Evolutionary conservation across 2,329 filamentous ascomycete genomes (phyloP).

Genomic region (Fusarium sp.): DNA sequence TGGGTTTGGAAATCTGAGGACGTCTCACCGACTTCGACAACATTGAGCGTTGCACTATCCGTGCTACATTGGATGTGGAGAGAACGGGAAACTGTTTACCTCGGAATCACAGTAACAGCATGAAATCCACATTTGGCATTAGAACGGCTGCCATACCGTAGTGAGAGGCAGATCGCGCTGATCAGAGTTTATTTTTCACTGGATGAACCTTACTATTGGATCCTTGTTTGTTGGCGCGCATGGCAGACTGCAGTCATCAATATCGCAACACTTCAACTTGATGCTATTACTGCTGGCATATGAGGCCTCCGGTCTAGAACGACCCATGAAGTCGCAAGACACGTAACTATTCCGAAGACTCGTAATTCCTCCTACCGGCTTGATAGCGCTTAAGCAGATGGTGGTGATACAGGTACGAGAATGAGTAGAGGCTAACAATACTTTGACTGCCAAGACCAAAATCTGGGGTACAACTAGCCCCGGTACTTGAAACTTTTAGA

Average conservation of each 20-base stretch:
- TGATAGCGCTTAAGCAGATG: not conserved
- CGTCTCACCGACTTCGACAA: not conserved
- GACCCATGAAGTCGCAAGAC: not conserved
- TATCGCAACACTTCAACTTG: not conserved
- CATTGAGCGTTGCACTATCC: not conserved
- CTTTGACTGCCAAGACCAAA: not conserved
- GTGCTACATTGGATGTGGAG: not conserved
- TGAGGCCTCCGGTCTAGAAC: not conserved
- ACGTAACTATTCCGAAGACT: not conserved
- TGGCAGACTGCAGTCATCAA: not conserved
- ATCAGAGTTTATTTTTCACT: not conserved
- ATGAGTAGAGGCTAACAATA: not conserved
- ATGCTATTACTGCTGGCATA: not conserved
- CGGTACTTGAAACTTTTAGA: constrained; percentile 22
- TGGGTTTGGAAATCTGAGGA: not conserved
- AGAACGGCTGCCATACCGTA: not conserved
- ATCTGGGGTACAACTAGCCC: constrained; percentile 10
- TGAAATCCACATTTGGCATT: not conserved
- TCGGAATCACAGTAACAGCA: not conserved
- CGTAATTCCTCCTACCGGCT: not conserved
- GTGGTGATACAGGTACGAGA: not conserved
- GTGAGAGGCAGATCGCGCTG: not conserved
- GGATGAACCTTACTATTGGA: not conserved
- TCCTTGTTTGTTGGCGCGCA: not conserved
- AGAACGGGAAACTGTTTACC: not conserved